Conservation (phyloP, 441 rosid genomes). For the Arabidopsis lyrata region DNA sequence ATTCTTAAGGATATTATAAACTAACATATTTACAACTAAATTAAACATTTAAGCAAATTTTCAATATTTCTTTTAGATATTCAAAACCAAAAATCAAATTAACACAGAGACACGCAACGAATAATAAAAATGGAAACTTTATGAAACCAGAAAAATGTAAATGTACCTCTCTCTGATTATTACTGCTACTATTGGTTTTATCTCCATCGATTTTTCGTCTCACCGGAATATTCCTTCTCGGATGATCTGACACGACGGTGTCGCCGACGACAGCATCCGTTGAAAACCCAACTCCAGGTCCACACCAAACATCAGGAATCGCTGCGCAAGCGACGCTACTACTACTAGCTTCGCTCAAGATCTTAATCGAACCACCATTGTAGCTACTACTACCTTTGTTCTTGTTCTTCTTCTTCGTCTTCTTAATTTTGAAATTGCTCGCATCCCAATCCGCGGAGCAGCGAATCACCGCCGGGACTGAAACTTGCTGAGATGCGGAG, state of each 20-base stretch:
- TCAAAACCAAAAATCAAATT: conserved; percentile 10
- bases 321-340: conserved; percentile 53
- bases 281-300: conserved; percentile 86
- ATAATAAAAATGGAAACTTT: neutral
- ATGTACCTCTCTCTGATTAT: conserved; percentile 51
- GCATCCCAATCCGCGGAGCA: conserved; percentile 81
- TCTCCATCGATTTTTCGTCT: conserved; percentile 81
- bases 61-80: neutral
- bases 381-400: conserved; percentile 23
- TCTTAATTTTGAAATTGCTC: conserved; percentile 58
- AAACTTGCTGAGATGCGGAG: conserved; percentile 77
- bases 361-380: conserved; percentile 38
- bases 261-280: conserved; percentile 70
- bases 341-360: conserved; percentile 36
- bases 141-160: neutral
- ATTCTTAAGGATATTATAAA: conserved; percentile 7
- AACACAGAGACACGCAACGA: conserved; percentile 2
- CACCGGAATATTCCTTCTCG: conserved; percentile 59
- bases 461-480: conserved; percentile 81
- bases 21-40: neutral
- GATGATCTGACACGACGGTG: conserved; percentile 56
- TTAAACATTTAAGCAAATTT: too few species aligned
- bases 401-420: conserved; percentile 51
- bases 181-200: conserved; percentile 40
- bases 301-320: conserved; percentile 59